A percentile compares a stretch with the other conserved stretches of the same genome.
phyloP scores from a whole-genome alignment of 1,139 yeast genomes.

The Nakaseomyces nivariensis region DNA sequence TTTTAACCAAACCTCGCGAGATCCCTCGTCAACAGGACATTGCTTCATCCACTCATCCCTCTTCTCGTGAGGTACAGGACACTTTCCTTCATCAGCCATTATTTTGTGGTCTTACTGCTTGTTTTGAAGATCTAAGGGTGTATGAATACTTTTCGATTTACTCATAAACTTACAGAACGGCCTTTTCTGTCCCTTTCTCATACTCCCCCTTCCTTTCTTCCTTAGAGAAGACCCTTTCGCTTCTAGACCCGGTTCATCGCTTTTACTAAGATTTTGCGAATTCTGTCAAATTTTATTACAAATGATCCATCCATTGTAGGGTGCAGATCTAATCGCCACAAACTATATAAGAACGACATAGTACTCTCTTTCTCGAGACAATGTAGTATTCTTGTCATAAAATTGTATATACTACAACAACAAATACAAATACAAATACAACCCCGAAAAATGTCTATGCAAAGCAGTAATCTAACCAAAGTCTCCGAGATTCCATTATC shows the following conservation, averaged over 20 bases:
- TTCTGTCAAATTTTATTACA: too few relatives aligned
- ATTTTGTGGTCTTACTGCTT: neutral
- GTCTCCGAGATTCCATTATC: slow-evolving; percentile 52
- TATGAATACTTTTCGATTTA: too few relatives aligned
- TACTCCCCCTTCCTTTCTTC: too few relatives aligned
- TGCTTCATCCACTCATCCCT: slow-evolving; percentile 49
- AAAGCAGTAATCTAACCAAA: slow-evolving; percentile 37
- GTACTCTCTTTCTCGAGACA: neutral
- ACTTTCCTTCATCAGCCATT: slow-evolving; percentile 31
- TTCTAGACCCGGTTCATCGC: neutral
- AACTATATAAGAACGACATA: neutral
- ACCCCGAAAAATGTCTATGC: slow-evolving; percentile 35
- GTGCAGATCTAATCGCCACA: too few relatives aligned
- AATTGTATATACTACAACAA: neutral
- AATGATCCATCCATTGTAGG: too few relatives aligned
- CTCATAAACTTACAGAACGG: too few relatives aligned
- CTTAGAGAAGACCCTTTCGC: neutral
- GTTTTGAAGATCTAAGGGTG: neutral
- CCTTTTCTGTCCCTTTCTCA: too few relatives aligned
- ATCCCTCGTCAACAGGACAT: slow-evolving; percentile 59
- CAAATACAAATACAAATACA: neutral
- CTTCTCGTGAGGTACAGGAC: slow-evolving; percentile 62
- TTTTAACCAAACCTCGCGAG: slow-evolving; percentile 49
- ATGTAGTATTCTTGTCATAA: too few relatives aligned
- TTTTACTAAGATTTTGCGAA: neutral